Base-by-base conservation (phyloP, 805 yeast species). In the Candida caryicola region DNA sequence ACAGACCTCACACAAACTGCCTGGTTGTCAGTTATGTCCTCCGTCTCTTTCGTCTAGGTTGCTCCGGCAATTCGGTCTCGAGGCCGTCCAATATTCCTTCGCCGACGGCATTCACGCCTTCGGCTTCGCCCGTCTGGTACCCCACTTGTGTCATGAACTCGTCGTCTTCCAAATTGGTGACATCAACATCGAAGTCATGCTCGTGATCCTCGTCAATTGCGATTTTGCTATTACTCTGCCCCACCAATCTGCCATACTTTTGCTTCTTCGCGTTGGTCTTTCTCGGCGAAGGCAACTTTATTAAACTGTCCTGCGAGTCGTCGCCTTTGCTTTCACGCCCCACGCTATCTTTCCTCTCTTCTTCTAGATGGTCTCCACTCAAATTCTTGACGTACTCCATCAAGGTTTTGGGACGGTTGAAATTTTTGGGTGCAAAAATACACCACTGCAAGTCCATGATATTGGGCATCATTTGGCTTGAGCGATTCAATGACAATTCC, bases 361-460 rank as follows among this genome's bases (percentile, higher is more conserved):
- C 19, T 10, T 31, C 36, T 36, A 38, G 25, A 18, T 37, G 39
- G 12, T n/a, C 18, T 9, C 39, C 42, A 10, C 29, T 23, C 23
- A 41, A n/a, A 26, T 38, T 43, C 36, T 39, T 39, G 34, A 44
- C 44, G 31, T 49, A 45, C 25, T 52, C 58, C 41, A 52, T 38
- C 17, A 62, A 37, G 7, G 57, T 44, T 23, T 52, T 45, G 3
- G 61, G 58, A 19, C 62, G 45, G 12, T 49, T 46, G 13, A 45
- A 39, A 5, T 49, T 34, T 29, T 51, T 61, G 1, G 80, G 80
- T 13, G 77, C 78, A 54, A 64, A 77, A 1, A 80, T 55, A 49
- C 85, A 78, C 83, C 84, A 79, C 26, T 60, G 54, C 17, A 64
- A 59, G 39, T 76, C 73, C 37, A 66, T 50, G 2, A 79, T 47